phyloP scores from a whole-genome alignment of 345 rosid genomes.

The Sisymbrium altissimum region DNA sequence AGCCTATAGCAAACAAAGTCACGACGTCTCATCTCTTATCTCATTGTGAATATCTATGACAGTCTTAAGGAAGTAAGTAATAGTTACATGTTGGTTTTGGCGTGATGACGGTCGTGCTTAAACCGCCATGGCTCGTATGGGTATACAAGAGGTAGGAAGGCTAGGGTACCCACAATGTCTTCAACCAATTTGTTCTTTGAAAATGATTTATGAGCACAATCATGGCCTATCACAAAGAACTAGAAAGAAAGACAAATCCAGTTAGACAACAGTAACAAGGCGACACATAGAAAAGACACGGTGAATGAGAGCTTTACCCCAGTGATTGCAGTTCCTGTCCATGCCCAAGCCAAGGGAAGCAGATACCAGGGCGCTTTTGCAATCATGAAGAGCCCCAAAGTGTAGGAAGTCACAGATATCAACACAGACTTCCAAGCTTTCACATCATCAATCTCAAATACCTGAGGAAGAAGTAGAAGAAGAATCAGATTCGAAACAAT shows the following conservation, averaged over 20 bases:
- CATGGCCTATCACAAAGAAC: conserved; percentile 99
- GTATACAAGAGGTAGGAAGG: conserved; percentile 81
- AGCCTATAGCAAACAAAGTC: conserved; percentile 47
- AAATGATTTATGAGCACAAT: conserved; percentile 96
- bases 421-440: conserved; percentile 91
- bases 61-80: not conserved
- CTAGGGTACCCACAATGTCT: conserved; percentile 92
- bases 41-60: not conserved
- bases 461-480: conserved; percentile 39
- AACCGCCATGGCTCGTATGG: conserved; percentile 97
- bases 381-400: conserved; percentile 80
- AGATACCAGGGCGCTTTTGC: conserved; percentile 89
- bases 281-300: not conserved
- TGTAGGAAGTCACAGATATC: conserved; percentile 70
- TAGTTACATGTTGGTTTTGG: conserved; percentile 88
- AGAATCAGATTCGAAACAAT: not conserved
- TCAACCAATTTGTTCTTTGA: conserved; percentile 83
- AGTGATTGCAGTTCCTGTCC: conserved; percentile 93
- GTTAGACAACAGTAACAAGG: not conserved
- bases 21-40: not conserved
- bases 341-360: conserved; percentile 95
- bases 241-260: conserved; percentile 29
- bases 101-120: conserved; percentile 94
- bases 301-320: conserved; percentile 46
- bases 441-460: conserved; percentile 77